Base-by-base conservation (phyloP, 176 grass and related monocot species). In the Elaeis guineensis region DNA sequence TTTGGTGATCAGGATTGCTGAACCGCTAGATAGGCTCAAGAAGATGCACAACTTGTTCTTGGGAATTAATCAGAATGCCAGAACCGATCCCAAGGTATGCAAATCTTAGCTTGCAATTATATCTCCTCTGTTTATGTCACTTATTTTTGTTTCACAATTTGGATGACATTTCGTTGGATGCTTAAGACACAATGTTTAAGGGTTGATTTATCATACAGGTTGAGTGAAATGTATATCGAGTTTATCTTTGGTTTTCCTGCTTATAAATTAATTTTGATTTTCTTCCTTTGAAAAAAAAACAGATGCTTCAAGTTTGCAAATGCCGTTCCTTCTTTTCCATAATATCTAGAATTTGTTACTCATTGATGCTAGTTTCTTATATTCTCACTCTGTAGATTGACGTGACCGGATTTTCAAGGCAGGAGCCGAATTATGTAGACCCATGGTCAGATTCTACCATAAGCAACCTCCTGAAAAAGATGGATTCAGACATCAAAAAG, bases 1-100 rank as follows among this genome's bases (percentile, higher is more conserved):
- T 55, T 9, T 39, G 58, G 19, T 65, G 17, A 82, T 57, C 59
- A 98, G 93, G 66, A 80, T 89, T 54, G 84, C 87, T 16, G 87
- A 92, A 70, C 93, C 93, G 61, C 69, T 83, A 5, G 76, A 81
- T 52, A 26, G 75, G 75, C 71, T 98, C 68, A 89, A 89, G 78
- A 77, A 80, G 72, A 75, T 55, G 73, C 78, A 92, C 39, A 55
- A 17, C n/a, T 2, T 21, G 1, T 92, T 91, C 69, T 65, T 86
- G 71, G 65, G 58, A 24, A 25, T 66, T 83, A 23, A 67, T 52
- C 65, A 82, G 58, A 71, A 89, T 69, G 68, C 76, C 29, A 59
- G 70, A 28, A 50, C 58, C 6, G 65, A 83, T 78, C 58, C 51
- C 69, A 76, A 85, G 92, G 92, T 96, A 68, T 67, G 62, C 24